Conservation (phyloP, 495 filamentous ascomycete species). For the Hypoxylon subgilvum region DNA sequence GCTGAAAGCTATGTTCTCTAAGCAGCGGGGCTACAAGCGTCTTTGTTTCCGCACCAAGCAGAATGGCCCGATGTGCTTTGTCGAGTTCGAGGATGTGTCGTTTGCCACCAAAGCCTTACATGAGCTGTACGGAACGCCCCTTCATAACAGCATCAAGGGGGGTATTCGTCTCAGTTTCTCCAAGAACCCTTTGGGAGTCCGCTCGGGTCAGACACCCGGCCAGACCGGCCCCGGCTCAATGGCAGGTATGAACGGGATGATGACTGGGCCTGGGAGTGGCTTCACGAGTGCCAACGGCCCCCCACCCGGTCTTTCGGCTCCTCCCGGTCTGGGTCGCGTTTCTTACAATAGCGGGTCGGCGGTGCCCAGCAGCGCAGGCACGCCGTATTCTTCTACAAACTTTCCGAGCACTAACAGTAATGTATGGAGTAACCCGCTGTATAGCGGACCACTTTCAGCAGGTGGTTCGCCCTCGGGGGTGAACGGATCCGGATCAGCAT, state of each 20-base stretch:
- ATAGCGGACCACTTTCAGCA: conserved; percentile 32
- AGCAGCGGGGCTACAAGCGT: conserved; percentile 93
- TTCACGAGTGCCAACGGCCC: conserved; percentile 78
- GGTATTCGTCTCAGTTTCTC: conserved; percentile 98
- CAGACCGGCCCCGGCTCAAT: conserved; percentile 50
- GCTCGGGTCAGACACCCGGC: conserved; percentile 67
- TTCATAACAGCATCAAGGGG: conserved; percentile 94
- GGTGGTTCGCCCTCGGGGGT: conserved; percentile 26
- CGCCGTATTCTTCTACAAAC: conserved; percentile 17
- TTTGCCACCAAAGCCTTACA: conserved; percentile 93
- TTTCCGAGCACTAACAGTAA: conserved; percentile 21
- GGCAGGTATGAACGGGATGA: conserved; percentile 61
- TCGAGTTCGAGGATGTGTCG: conserved; percentile 95
- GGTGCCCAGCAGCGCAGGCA: conserved; percentile 13
- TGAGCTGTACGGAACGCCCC: conserved; percentile 84
- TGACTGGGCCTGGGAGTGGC: conserved; percentile 54
- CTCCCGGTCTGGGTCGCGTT: conserved; percentile 64
- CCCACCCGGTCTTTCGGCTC: conserved; percentile 72
- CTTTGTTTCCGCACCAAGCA: conserved; percentile 98
- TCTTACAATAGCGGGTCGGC: conserved; percentile 36
- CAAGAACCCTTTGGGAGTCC: conserved; percentile 95
- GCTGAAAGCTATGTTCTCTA: conserved; percentile 91
- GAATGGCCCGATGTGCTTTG: conserved; percentile 98
- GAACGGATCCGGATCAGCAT: conserved; percentile 27
- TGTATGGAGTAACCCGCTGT: conserved; percentile 34